A percentile compares a stretch with the other conserved stretches of the same genome.
phyloP scores from a whole-genome alignment of 345 rosid genomes.

The Trapa incisa region DNA sequence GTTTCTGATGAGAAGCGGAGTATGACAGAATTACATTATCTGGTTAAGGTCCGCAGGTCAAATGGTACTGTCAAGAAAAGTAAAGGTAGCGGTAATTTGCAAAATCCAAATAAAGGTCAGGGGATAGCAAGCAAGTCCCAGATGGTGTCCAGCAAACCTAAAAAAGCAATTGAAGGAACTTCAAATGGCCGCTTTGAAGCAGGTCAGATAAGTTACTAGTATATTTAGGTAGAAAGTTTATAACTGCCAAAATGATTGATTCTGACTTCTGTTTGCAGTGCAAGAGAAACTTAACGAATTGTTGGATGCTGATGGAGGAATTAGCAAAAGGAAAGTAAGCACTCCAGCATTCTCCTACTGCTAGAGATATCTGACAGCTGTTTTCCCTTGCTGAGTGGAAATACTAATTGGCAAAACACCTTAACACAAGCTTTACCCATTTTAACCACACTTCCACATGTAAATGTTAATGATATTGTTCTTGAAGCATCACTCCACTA shows the following conservation, averaged over 20 bases:
- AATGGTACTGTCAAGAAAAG: constrained; percentile 45
- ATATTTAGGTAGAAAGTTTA: not conserved
- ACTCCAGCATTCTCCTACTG: constrained; percentile 4
- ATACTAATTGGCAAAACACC: too few relatives aligned
- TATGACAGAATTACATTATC: constrained; percentile 41
- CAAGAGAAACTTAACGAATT: constrained; percentile 90
- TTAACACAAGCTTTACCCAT: too few relatives aligned
- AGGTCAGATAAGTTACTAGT: constrained; percentile 32
- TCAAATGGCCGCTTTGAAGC: constrained; percentile 67
- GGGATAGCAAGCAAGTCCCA: constrained; percentile 36
- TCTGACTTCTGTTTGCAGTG: constrained; percentile 36
- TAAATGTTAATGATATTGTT: too few relatives aligned
- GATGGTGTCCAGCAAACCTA: constrained; percentile 37
- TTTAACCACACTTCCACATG: too few relatives aligned
- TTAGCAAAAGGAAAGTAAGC: constrained; percentile 68
- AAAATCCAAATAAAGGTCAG: constrained; percentile 42
- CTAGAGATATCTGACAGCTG: not conserved
- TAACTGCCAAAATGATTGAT: not conserved
- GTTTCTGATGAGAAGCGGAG: constrained; percentile 33
- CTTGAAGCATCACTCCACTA: too few relatives aligned
- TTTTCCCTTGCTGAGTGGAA: not conserved
- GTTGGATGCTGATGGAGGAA: constrained; percentile 88
- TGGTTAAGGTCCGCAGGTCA: constrained; percentile 41
- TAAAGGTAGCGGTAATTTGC: constrained; percentile 24
- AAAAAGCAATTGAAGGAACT: constrained; percentile 46